Evolutionary conservation across 805 yeast genomes (phyloP).

Genomic region (Zygosaccharomyces pseudorouxii): DNA sequence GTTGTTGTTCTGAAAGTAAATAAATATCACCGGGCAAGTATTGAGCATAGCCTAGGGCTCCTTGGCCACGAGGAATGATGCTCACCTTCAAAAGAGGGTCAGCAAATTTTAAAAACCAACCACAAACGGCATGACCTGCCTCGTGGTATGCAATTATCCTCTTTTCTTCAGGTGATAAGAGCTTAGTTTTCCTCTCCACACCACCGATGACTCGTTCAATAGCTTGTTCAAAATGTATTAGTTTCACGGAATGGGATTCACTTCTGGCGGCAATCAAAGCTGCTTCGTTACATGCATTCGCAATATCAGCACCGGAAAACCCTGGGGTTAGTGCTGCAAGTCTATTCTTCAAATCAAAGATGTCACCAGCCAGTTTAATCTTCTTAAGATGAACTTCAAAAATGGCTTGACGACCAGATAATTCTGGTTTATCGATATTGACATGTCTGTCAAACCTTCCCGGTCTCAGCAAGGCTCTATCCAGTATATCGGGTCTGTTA

Average conservation of each 20-base stretch:
- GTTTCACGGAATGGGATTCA: slow-evolving; percentile 62
- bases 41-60: slow-evolving; percentile 96
- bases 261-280: slow-evolving; percentile 94
- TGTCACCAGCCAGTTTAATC: slow-evolving; percentile 52
- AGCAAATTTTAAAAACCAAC: slow-evolving; percentile 89
- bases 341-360: slow-evolving; percentile 68
- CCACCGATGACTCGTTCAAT: slow-evolving; percentile 98
- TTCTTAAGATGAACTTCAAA: slow-evolving; percentile 80
- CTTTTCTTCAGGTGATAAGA: slow-evolving; percentile 82
- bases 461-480: slow-evolving; percentile 89
- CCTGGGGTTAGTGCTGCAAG: slow-evolving; percentile 97
- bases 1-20: slow-evolving; percentile 68
- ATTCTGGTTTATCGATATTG: slow-evolving; percentile 85
- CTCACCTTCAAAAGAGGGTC: slow-evolving; percentile 94
- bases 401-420: slow-evolving; percentile 91
- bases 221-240: slow-evolving; percentile 87
- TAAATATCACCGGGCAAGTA: slow-evolving; percentile 92
- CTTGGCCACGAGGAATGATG: slow-evolving; percentile 94
- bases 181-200: slow-evolving; percentile 80
- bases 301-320: slow-evolving; percentile 97
- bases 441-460: slow-evolving; percentile 97
- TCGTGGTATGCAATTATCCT: slow-evolving; percentile 93
- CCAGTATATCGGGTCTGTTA: slow-evolving; percentile 89
- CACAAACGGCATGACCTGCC: slow-evolving; percentile 98
- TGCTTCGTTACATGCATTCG: slow-evolving; percentile 95